These are phyloP conservation scores for Arabidopsis hybrid DNA, from an alignment of 441 rosid genomes.

Conservation along the genomic window DNA sequence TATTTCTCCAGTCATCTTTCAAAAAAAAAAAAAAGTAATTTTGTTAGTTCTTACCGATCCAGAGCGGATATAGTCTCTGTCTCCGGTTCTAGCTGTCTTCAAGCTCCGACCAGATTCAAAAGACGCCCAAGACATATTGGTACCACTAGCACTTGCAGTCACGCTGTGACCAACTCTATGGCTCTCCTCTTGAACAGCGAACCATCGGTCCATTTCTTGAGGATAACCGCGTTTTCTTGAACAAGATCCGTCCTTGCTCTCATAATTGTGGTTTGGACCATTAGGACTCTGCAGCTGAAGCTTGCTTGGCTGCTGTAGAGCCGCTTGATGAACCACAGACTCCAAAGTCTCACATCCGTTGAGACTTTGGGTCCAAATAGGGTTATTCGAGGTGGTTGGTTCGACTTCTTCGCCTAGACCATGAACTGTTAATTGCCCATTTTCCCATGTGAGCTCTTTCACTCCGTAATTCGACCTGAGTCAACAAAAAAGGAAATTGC, in stretches of 20 bases:
- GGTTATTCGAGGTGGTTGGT: slow-evolving; percentile 41
- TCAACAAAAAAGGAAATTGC: not conserved
- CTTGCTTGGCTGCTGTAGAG: slow-evolving; percentile 39
- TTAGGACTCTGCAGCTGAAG: slow-evolving; percentile 18
- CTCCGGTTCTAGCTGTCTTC: slow-evolving; percentile 48
- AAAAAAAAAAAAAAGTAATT: not conserved
- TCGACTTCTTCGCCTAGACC: slow-evolving; percentile 53
- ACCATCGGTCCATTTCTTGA: slow-evolving; percentile 36
- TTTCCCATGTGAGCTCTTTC: slow-evolving; percentile 74
- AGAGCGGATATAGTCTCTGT: slow-evolving; percentile 50
- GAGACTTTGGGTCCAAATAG: slow-evolving; percentile 45
- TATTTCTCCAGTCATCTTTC: not conserved
- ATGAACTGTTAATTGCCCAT: slow-evolving; percentile 67
- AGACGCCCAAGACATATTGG: slow-evolving; percentile 51
- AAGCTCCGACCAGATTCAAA: slow-evolving; percentile 51
- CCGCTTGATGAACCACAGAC: slow-evolving; percentile 74
- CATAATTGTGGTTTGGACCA: slow-evolving; percentile 26
- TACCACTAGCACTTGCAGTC: slow-evolving; percentile 43
- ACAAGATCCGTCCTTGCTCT: slow-evolving; percentile 38
- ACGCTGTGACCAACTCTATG: slow-evolving; percentile 46
- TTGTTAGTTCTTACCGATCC: slow-evolving; percentile 52
- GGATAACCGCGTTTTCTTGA: slow-evolving; percentile 45
- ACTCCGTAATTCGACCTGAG: slow-evolving; percentile 65
- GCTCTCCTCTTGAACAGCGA: slow-evolving; percentile 39
- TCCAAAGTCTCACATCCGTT: slow-evolving; percentile 62